Evolutionary conservation across 2,329 filamentous ascomycete genomes (phyloP).

Genomic region (Cladosporium sp.): DNA sequence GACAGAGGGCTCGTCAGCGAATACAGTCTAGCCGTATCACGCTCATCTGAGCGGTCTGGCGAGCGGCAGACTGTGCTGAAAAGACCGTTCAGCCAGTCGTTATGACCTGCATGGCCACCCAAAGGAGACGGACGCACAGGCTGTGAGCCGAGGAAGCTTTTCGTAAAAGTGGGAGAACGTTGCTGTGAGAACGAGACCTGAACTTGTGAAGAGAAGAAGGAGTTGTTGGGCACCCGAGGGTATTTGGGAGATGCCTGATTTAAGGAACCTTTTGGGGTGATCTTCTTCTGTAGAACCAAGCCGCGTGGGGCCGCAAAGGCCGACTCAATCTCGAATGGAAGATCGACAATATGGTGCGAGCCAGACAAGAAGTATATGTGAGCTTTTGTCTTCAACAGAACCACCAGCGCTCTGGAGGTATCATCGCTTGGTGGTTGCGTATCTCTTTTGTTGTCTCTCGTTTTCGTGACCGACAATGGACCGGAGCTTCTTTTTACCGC

Average conservation of each 20-base stretch:
- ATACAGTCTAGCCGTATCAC: slow-evolving; percentile 69
- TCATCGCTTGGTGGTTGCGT: not conserved
- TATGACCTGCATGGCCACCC: slow-evolving; percentile 15
- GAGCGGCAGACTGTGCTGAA: slow-evolving; percentile 23
- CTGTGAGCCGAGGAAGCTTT: slow-evolving; percentile 22
- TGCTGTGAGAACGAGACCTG: slow-evolving; percentile 35
- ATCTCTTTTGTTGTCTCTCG: not conserved
- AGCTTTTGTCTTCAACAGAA: slow-evolving; percentile 87
- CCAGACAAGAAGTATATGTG: slow-evolving; percentile 90
- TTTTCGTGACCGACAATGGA: not conserved
- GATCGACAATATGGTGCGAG: slow-evolving; percentile 80
- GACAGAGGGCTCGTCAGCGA: slow-evolving; percentile 80
- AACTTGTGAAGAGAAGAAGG: slow-evolving; percentile 69
- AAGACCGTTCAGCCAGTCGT: slow-evolving; percentile 23
- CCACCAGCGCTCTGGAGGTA: slow-evolving; percentile 62
- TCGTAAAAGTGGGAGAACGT: slow-evolving; percentile 30
- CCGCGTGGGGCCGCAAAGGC: slow-evolving; percentile 8
- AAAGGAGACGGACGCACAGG: slow-evolving; percentile 23
- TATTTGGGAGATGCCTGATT: slow-evolving; percentile 33
- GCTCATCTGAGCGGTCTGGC: slow-evolving; percentile 18
- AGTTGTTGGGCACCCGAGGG: slow-evolving; percentile 67
- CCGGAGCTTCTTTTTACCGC: slow-evolving; percentile 1
- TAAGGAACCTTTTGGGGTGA: slow-evolving; percentile 45
- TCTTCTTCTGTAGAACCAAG: slow-evolving; percentile 65
- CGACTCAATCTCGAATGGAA: slow-evolving; percentile 63